These are phyloP conservation scores for Candida khao-thaluensis DNA, from an alignment of 805 yeast species.

Conservation along the genomic window DNA sequence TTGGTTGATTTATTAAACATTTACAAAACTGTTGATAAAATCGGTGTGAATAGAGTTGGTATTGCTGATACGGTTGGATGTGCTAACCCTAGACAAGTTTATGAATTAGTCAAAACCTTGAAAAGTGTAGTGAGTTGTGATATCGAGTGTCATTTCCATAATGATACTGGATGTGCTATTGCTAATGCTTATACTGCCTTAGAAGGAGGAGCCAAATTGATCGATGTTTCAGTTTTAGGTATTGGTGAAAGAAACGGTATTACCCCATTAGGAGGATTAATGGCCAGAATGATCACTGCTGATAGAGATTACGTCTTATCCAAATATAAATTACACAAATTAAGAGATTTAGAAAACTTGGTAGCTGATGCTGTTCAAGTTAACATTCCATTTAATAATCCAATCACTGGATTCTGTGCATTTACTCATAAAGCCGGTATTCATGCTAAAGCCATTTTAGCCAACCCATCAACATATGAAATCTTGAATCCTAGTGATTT, in stretches of 20 bases:
- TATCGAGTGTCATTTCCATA: conserved; percentile 98
- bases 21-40: conserved; percentile 93
- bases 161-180: conserved; percentile 98
- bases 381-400: conserved; percentile 96
- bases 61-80: conserved; percentile 99
- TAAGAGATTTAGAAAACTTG: conserved; percentile 91
- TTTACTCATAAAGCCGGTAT: conserved; percentile 99
- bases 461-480: conserved; percentile 98
- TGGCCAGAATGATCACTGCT: conserved; percentile 99
- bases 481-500: conserved; percentile 92
- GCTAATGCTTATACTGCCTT: conserved; percentile 98
- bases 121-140: conserved; percentile 94
- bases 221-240: conserved; percentile 94
- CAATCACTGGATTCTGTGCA: conserved; percentile 99
- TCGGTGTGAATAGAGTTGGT: conserved; percentile 98
- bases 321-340: conserved; percentile 92
- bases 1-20: conserved; percentile 92
- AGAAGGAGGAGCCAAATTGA: conserved; percentile 94
- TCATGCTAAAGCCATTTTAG: conserved; percentile 97
- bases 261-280: conserved; percentile 94
- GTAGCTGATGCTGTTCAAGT: conserved; percentile 98
- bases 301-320: conserved; percentile 93
- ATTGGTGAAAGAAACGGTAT: conserved; percentile 99
- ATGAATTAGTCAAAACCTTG: conserved; percentile 91
- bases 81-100: conserved; percentile 98